Conservation (phyloP, 2,329 filamentous ascomycete species). For the Aureobasidium subglaciale region DNA sequence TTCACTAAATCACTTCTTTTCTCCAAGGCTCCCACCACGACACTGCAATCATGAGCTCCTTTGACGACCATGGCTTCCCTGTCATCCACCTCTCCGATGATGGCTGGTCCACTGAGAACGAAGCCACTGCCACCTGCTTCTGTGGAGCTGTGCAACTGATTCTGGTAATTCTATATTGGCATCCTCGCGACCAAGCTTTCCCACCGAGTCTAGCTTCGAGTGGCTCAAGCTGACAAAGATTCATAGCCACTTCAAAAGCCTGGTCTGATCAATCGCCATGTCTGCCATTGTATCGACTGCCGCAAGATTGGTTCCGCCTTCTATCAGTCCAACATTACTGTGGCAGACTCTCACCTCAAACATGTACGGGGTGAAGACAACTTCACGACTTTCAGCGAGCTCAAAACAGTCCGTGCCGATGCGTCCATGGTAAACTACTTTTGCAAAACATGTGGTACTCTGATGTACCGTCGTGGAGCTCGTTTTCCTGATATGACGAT, state of each 20-base stretch:
- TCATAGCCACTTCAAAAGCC: constrained; percentile 28
- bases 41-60: background rate
- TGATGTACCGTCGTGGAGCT: constrained; percentile 50
- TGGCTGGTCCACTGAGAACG: background rate
- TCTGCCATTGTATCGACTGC: constrained; percentile 56
- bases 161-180: constrained; percentile 45
- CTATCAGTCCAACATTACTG: constrained; percentile 53
- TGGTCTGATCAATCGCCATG: constrained; percentile 43
- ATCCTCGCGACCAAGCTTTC: too few species aligned
- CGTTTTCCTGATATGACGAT: constrained; percentile 43
- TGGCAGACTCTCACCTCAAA: constrained; percentile 39
- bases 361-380: constrained; percentile 48
- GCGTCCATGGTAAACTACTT: constrained; percentile 56
- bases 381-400: constrained; percentile 42
- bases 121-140: constrained; percentile 52
- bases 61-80: background rate
- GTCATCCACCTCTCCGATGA: background rate
- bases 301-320: constrained; percentile 56
- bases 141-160: constrained; percentile 50
- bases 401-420: constrained; percentile 40
- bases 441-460: constrained; percentile 51
- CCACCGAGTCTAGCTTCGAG: background rate
- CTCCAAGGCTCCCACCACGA: too few species aligned
- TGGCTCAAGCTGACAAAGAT: background rate
- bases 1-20: too few species aligned